Percentiles rank a stretch among this genome's conserved stretches.
phyloP scores from a whole-genome alignment of 2,329 filamentous ascomycete species.

The Aureobasidium lini region DNA sequence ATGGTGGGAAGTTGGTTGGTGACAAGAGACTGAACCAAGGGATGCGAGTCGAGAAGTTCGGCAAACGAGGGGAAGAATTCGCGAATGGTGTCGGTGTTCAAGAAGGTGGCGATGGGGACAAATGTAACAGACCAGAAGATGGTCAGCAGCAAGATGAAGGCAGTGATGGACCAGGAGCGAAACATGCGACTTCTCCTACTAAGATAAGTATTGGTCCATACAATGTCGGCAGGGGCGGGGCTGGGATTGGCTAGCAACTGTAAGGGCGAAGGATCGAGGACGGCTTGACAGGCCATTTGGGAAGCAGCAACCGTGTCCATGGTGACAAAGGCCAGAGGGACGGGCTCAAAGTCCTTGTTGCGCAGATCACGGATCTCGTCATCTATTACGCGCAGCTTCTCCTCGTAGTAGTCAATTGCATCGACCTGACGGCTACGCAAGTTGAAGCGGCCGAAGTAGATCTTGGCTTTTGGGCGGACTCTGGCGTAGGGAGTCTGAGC shows the following conservation, averaged over 20 bases:
- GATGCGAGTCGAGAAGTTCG: constrained; percentile 58
- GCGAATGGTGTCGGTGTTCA: constrained; percentile 74
- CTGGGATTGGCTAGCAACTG: constrained; percentile 78
- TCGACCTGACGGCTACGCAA: constrained; percentile 69
- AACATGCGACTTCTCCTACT: constrained; percentile 65
- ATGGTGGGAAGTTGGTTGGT: constrained; percentile 83
- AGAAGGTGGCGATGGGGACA: constrained; percentile 65
- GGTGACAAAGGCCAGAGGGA: constrained; percentile 86
- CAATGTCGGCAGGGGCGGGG: constrained; percentile 82
- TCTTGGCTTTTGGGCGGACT: constrained; percentile 57
- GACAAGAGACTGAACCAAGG: constrained; percentile 66
- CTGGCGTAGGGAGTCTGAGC: constrained; percentile 33
- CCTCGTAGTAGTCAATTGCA: constrained; percentile 90
- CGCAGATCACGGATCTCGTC: constrained; percentile 64
- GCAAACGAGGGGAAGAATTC: constrained; percentile 65
- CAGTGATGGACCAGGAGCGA: constrained; percentile 75
- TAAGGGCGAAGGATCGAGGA: constrained; percentile 82
- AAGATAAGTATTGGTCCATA: constrained; percentile 90
- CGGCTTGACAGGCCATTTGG: constrained; percentile 94
- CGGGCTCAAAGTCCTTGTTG: constrained; percentile 67
- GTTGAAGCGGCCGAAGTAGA: constrained; percentile 73
- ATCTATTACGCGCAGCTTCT: constrained; percentile 72
- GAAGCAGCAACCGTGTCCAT: constrained; percentile 90
- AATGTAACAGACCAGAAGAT: constrained; percentile 84
- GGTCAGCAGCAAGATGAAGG: constrained; percentile 73